These are phyloP conservation scores for Linanthus parryae DNA, from an alignment of 148 eudicot species.

Conservation along the genomic window DNA sequence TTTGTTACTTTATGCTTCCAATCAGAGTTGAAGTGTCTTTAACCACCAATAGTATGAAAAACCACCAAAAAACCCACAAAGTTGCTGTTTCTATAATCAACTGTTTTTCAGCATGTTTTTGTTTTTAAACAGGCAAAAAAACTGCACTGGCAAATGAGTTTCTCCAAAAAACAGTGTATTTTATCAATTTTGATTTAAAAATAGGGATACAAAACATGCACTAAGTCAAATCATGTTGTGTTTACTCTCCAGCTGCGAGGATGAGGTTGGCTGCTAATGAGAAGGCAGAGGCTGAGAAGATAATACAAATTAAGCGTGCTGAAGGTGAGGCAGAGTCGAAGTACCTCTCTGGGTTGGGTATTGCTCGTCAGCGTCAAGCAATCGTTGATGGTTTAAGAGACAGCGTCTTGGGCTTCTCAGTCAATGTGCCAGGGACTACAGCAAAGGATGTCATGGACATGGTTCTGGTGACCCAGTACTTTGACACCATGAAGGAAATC, in stretches of 20 bases:
- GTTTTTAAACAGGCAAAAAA: no score
- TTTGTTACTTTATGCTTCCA: no score
- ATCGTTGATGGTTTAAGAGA: constrained; percentile 80
- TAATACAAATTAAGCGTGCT: constrained; percentile 67
- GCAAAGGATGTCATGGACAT: constrained; percentile 78
- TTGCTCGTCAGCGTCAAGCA: constrained; percentile 78
- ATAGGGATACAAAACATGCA: no score
- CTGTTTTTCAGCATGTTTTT: no score
- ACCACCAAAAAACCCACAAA: no score
- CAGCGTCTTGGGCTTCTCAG: constrained; percentile 63
- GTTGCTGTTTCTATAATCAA: no score
- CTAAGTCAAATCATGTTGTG: no score
- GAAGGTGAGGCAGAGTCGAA: constrained; percentile 81
- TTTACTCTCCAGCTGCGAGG: constrained; percentile 37
- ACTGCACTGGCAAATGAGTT: no score
- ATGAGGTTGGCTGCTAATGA: constrained; percentile 70
- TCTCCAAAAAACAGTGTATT: no score
- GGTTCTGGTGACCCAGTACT: constrained; percentile 67
- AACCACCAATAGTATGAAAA: no score
- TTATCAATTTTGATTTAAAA: no score
- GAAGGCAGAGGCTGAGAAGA: constrained; percentile 79
- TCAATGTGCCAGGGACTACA: constrained; percentile 58
- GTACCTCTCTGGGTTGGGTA: constrained; percentile 62
- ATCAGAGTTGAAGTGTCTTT: no score
- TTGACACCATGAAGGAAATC: constrained; percentile 75